Base-by-base conservation (phyloP, 2,329 filamentous ascomycete genomes). In the Cryphonectria parasitica region DNA sequence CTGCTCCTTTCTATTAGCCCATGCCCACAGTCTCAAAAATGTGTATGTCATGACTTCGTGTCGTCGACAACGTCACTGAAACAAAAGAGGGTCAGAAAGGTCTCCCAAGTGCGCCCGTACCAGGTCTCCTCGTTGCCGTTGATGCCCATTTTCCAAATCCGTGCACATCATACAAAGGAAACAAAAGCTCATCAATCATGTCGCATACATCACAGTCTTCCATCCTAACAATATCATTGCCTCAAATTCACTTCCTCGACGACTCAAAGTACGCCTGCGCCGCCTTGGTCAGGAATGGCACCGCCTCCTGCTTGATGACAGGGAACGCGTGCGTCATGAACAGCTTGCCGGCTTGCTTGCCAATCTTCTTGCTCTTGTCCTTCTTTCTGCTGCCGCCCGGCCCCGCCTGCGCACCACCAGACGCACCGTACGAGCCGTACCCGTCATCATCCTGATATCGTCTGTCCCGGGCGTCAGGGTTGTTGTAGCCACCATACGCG, bases 241-340 rank as follows among this genome's bases (percentile, higher is more conserved):
- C 36, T 39, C 36, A 39, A 13, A 39, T 13, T 56, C 25, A 58
- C 54, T 58, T 58, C 54, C 54, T 58, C 28, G 54, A 58, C 28
- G 54, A 58, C 41, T 72, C 68, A 34, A 72, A 68, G 25, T 72
- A 72, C 11, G 71, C 71, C 69, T 72, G 71, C 10, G 71, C 71
- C 34, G 71, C 71, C 62, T 72, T 72, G 11, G 71, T 72, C 66
- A 72, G 28, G 22, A 72, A 68, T 8, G 71, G 71, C 56, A 72
- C 71, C 19, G 71, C 71, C 71, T 72, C 71, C 63, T 72, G 69
- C 69, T 71, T 72, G 45, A 72, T 72, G 11, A 72, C 68, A 2
- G 71, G 71, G 56, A 72, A 69, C 5, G 71, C 71, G 13, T 72
- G 71, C 49, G 68, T 71, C 71, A 72, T 72, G 49, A 72, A 72